A percentile compares a stretch with the other conserved stretches of the same genome.
These are phyloP conservation scores for Pseudogymnoascus sp. DNA, from an alignment of 2,329 filamentous ascomycete species.

Conservation along the genomic window DNA sequence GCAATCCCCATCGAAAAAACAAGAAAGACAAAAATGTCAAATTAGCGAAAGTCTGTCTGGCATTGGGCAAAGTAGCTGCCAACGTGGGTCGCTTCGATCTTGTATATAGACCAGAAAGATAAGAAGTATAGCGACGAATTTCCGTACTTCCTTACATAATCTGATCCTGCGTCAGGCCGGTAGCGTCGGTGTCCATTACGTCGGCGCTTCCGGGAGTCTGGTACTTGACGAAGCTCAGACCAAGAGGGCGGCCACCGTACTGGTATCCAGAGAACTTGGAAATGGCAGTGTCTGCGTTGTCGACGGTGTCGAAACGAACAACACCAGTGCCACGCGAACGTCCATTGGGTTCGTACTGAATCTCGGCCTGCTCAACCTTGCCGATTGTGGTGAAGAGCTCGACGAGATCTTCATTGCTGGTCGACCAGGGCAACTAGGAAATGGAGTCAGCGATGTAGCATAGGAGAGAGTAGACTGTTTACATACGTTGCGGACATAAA, in stretches of 20 bases:
- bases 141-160: slow-evolving; percentile 62
- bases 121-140: background rate
- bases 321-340: slow-evolving; percentile 92
- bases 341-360: slow-evolving; percentile 95
- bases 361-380: slow-evolving; percentile 97
- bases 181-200: slow-evolving; percentile 79
- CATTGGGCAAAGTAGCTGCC: background rate
- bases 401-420: slow-evolving; percentile 92
- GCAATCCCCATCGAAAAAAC: background rate
- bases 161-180: slow-evolving; percentile 86
- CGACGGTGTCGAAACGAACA: slow-evolving; percentile 77
- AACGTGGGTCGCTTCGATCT: background rate
- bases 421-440: slow-evolving; percentile 86
- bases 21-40: background rate
- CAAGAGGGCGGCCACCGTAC: slow-evolving; percentile 89
- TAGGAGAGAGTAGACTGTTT: background rate
- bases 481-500: slow-evolving; percentile 96
- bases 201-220: slow-evolving; percentile 52
- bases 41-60: background rate
- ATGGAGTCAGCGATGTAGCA: slow-evolving; percentile 16
- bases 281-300: slow-evolving; percentile 88
- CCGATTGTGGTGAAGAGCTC: slow-evolving; percentile 97
- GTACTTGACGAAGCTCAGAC: slow-evolving; percentile 91
- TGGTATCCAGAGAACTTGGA: slow-evolving; percentile 97
- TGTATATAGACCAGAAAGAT: background rate